Evolutionary conservation across 305 asterid species (phyloP), one percentile per base, ranked within the genome.

Genomic region (Andrographis paniculata): DNA sequence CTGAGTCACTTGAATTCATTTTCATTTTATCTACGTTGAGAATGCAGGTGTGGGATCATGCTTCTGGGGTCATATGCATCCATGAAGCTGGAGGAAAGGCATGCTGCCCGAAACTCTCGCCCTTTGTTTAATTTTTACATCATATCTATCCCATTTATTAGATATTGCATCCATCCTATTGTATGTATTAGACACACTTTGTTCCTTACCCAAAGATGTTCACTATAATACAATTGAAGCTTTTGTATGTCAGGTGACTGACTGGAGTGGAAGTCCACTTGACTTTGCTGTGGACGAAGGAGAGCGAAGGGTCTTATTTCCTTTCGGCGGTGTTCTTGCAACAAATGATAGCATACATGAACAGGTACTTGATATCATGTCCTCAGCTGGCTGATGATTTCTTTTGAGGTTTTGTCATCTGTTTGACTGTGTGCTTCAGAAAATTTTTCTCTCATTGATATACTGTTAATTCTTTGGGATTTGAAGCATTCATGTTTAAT

Each of bases 81-180:
- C 83, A 59, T 24, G 98, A 89, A 70, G 94, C 98, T 4, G 95
- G 94, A 37, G 95, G 95, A 54, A 82, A 82, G 93, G 97, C 84
- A 63, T 21, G 65, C 19, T 20, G 39, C 27, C 49, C n/a, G n/a
- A n/a, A n/a, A n/a, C n/a, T n/a, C n/a, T n/a, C n/a, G n/a, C n/a
- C n/a, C n/a, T n/a, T n/a, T n/a, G n/a, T n/a, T n/a, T n/a, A n/a
- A n/a, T n/a, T n/a, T n/a, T n/a, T n/a, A n/a, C n/a, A n/a, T n/a
- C n/a, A n/a, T n/a, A n/a, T n/a, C n/a, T n/a, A n/a, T n/a, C n/a
- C n/a, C n/a, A n/a, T n/a, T n/a, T n/a, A n/a, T n/a, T n/a, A n/a
- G n/a, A n/a, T n/a, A n/a, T n/a, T n/a, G n/a, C n/a, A n/a, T n/a
- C n/a, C n/a, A n/a, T n/a, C n/a, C n/a, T n/a, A n/a, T n/a, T n/a